Conservation (phyloP, 345 rosid species). For the Syzygium aromaticum region DNA sequence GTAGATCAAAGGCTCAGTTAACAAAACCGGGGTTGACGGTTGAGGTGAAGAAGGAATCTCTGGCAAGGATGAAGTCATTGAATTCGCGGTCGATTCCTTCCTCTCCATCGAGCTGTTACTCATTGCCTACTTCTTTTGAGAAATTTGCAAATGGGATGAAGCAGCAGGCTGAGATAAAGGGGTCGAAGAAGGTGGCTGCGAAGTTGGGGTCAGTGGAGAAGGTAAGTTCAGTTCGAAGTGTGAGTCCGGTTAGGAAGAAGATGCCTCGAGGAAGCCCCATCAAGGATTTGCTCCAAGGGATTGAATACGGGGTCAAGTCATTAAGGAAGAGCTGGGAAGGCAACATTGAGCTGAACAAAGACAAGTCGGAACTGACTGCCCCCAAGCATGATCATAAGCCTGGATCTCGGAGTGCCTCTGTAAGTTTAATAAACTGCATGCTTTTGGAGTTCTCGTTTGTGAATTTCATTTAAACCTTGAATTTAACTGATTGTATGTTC, state of each 20-base stretch:
- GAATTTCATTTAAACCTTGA: neutral
- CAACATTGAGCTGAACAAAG: slow-evolving; percentile 52
- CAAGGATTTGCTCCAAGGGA: slow-evolving; percentile 57
- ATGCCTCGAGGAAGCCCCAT: slow-evolving; percentile 30
- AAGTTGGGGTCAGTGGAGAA: slow-evolving; percentile 43
- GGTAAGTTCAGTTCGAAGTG: slow-evolving; percentile 33
- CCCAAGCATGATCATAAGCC: slow-evolving; percentile 35
- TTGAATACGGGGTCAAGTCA: slow-evolving; percentile 86
- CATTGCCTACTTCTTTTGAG: slow-evolving; percentile 78
- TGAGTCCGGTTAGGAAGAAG: slow-evolving; percentile 43
- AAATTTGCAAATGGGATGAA: slow-evolving; percentile 76
- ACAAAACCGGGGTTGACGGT: slow-evolving; percentile 20
- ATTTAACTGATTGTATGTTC: neutral
- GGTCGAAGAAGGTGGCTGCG: slow-evolving; percentile 41
- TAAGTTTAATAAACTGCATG: slow-evolving; percentile 26
- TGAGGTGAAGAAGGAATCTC: slow-evolving; percentile 53
- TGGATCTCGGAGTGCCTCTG: slow-evolving; percentile 53
- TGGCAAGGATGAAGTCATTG: slow-evolving; percentile 41
- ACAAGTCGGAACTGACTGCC: slow-evolving; percentile 30
- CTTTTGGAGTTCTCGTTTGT: neutral
- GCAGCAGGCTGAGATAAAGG: slow-evolving; percentile 58
- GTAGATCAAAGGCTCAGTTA: slow-evolving; percentile 53
- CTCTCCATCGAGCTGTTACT: slow-evolving; percentile 83
- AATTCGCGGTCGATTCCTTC: slow-evolving; percentile 79
- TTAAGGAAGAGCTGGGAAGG: slow-evolving; percentile 99